Base-by-base conservation (phyloP, 2,329 filamentous ascomycete species). In the Aspergillus floridensis region DNA sequence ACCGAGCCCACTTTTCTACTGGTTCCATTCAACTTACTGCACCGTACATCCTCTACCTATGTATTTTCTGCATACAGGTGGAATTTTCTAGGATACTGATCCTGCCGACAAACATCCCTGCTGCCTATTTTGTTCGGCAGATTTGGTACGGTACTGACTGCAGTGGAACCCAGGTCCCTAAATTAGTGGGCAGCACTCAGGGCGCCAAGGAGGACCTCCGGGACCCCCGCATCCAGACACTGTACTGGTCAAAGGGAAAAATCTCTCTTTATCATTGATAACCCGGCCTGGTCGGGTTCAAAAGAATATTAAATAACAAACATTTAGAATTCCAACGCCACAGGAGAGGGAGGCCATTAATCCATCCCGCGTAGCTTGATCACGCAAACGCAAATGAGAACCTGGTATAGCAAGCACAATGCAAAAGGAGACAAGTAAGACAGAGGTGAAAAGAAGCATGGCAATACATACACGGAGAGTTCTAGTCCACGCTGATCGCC, bases 61-160 rank as follows among this genome's bases (percentile, higher is more conserved):
- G 11, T 12, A 12, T 35, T 2, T 16, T 35, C 32, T 35, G 32
- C 32, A 44, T 7, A 44, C 14, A 44, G 6, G 4, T 44, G 6
- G 16, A n/a, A 16, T 59, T 49, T 49, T 63, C 61, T 63, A 60
- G 54, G 48, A 44, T 44, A 1, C 12, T 44, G n/a, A 44, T 44
- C 38, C n/a, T 44, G 38, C 38, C 38, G 38, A 44, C 38, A 8
- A 10, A 16, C 35, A 44, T 44, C 38, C 38, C 38, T 44, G 38
- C 38, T 44, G 38, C 38, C 38, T 44, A 44, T 44, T n/a, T 44
- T 44, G 16, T 19, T 44, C 32, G 12, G 38, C 16, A 44, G 14
- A 7, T 35, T 35, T 12, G 12, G 32, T 35, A 44, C 38, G 16
- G 1, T 16, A 44, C 38, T 16, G 3, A 12, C 14, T 44, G n/a